Conservation (phyloP, 306 rosid genomes). For the Cucurbita ficifolia region DNA sequence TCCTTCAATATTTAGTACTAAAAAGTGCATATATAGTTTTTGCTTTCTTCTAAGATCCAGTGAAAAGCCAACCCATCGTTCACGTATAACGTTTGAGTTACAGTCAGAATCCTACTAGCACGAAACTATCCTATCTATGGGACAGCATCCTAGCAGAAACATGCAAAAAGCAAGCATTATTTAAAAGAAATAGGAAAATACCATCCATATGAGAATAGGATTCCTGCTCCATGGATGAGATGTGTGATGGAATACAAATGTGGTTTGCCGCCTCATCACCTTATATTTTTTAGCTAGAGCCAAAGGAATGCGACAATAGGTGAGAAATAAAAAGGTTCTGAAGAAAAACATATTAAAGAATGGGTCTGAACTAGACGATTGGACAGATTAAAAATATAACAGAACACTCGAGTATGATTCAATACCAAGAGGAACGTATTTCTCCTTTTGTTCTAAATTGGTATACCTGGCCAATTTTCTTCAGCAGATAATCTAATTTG, state of each 20-base stretch:
- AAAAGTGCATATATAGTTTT: neutral
- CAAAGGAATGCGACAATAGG: neutral
- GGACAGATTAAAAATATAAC: neutral
- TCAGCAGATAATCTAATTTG: slow-evolving; percentile 33
- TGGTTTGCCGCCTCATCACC: slow-evolving; percentile 79
- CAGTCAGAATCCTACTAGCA: neutral
- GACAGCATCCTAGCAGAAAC: neutral
- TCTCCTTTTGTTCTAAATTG: neutral
- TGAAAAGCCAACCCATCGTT: neutral
- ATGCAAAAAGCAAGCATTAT: neutral
- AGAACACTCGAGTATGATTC: neutral
- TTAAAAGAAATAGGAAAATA: slow-evolving; percentile 14
- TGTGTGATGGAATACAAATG: slow-evolving; percentile 81
- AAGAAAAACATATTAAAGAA: neutral
- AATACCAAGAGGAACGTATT: neutral
- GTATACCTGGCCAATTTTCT: slow-evolving; percentile 51
- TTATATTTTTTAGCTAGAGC: slow-evolving; percentile 48
- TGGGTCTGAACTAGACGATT: neutral
- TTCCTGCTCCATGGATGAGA: slow-evolving; percentile 98
- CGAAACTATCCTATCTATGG: neutral
- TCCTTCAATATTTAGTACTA: neutral
- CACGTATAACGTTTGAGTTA: neutral
- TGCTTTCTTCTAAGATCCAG: neutral
- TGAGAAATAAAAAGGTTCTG: neutral
- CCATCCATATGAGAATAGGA: slow-evolving; percentile 88